phyloP scores from a whole-genome alignment of 169 alveolate genomes.

The Eimeria praecox region DNA sequence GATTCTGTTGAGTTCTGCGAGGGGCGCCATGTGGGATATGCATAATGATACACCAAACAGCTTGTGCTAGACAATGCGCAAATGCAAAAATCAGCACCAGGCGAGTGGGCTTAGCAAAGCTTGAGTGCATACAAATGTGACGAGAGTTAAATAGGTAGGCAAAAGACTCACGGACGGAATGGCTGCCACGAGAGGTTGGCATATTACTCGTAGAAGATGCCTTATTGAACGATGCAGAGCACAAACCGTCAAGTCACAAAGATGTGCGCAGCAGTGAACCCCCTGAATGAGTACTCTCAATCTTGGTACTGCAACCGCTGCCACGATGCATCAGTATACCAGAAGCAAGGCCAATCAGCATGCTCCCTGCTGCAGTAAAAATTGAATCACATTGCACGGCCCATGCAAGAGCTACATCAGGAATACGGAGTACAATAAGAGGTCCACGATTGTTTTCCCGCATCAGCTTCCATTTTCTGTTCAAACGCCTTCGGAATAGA shows the following conservation, averaged over 20 bases:
- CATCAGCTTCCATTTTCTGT: too few species aligned
- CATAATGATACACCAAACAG: background rate
- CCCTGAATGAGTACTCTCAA: background rate
- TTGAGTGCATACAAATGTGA: background rate
- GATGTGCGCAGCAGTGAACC: background rate
- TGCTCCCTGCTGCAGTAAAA: background rate
- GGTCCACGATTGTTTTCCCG: background rate
- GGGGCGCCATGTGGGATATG: background rate
- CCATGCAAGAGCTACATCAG: background rate
- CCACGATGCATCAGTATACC: background rate
- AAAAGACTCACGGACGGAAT: background rate
- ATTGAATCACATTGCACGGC: background rate
- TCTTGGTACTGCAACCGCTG: background rate
- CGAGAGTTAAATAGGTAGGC: background rate
- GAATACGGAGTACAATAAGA: background rate
- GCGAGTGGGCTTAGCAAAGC: too few species aligned
- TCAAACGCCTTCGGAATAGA: background rate
- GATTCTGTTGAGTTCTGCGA: background rate
- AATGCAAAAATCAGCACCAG: background rate
- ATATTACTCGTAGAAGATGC: background rate
- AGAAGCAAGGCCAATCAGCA: background rate
- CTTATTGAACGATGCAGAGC: background rate
- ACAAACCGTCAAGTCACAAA: background rate
- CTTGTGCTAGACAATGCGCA: background rate
- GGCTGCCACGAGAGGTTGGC: background rate